Conservation (phyloP, 108 stramenopile species). For the Epithemia pelagica region DNA sequence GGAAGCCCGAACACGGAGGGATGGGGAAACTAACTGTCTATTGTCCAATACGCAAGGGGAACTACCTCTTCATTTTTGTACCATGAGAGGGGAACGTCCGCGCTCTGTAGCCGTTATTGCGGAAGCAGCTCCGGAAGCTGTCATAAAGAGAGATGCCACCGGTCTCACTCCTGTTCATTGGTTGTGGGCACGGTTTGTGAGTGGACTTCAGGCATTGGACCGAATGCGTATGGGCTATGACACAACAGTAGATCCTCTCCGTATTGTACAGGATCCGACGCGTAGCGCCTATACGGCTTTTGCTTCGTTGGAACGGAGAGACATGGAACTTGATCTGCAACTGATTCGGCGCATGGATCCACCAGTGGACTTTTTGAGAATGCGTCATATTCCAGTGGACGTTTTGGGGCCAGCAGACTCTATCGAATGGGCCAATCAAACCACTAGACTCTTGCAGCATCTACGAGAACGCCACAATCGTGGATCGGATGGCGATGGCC, state of each 20-base stretch:
- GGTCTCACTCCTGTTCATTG: constrained; percentile 72
- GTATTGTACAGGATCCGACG: not conserved
- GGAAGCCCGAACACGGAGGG: constrained; percentile 15
- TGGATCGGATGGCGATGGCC: constrained; percentile 14
- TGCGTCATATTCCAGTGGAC: constrained; percentile 66
- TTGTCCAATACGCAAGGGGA: constrained; percentile 67
- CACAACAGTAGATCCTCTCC: not conserved
- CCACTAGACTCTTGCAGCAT: constrained; percentile 31
- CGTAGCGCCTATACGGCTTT: constrained; percentile 30
- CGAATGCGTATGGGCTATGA: constrained; percentile 22
- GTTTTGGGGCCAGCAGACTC: constrained; percentile 37
- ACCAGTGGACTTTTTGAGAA: constrained; percentile 66
- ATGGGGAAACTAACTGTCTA: constrained; percentile 25
- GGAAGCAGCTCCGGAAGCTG: constrained; percentile 55
- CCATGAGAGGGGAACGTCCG: constrained; percentile 68
- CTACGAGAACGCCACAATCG: constrained; percentile 34
- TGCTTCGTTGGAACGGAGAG: constrained; percentile 43
- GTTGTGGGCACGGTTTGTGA: constrained; percentile 71
- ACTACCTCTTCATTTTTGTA: constrained; percentile 68
- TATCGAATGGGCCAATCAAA: constrained; percentile 25
- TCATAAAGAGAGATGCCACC: constrained; percentile 46
- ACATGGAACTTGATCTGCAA: constrained; percentile 38
- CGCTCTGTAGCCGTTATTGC: constrained; percentile 45
- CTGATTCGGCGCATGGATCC: constrained; percentile 50
- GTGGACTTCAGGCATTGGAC: constrained; percentile 44